Evolutionary conservation across 2,329 filamentous ascomycete species (phyloP).

Genomic region (Sordariomycetes sp.): DNA sequence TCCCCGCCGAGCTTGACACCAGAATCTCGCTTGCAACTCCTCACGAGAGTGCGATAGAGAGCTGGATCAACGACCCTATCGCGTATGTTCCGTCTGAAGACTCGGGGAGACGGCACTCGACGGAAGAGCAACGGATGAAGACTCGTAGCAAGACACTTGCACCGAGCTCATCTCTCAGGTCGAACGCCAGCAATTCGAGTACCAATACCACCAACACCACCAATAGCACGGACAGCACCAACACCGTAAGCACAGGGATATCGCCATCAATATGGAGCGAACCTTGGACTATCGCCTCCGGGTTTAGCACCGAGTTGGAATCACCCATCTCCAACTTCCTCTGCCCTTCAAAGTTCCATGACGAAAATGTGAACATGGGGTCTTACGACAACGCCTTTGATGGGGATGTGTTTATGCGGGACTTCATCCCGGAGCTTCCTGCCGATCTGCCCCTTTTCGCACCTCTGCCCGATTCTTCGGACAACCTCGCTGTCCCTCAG

Average conservation of each 20-base stretch:
- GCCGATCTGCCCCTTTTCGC: neutral
- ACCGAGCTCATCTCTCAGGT: slow-evolving; percentile 36
- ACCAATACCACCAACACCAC: slow-evolving; percentile 25
- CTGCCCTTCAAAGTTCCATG: slow-evolving; percentile 14
- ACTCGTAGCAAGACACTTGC: slow-evolving; percentile 30
- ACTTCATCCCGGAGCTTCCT: neutral
- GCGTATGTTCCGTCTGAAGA: neutral
- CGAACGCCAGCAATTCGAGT: slow-evolving; percentile 27
- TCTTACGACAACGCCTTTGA: slow-evolving; percentile 5
- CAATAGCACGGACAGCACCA: slow-evolving; percentile 31
- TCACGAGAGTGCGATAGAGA: neutral
- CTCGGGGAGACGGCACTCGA: slow-evolving; percentile 13
- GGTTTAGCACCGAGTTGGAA: slow-evolving; percentile 30
- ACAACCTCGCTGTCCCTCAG: neutral
- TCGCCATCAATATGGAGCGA: slow-evolving; percentile 16
- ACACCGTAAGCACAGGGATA: slow-evolving; percentile 15
- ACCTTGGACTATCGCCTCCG: slow-evolving; percentile 27
- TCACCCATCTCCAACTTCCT: slow-evolving; percentile 31
- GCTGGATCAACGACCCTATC: slow-evolving; percentile 1
- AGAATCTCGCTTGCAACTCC: neutral
- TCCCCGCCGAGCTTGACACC: slow-evolving; percentile 13
- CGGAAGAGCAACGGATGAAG: slow-evolving; percentile 11
- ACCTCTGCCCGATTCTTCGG: neutral
- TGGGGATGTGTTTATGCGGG: slow-evolving; percentile 1
- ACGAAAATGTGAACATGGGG: slow-evolving; percentile 3